phyloP scores from a whole-genome alignment of 495 filamentous ascomycete species.

The Cladorrhinum samala region DNA sequence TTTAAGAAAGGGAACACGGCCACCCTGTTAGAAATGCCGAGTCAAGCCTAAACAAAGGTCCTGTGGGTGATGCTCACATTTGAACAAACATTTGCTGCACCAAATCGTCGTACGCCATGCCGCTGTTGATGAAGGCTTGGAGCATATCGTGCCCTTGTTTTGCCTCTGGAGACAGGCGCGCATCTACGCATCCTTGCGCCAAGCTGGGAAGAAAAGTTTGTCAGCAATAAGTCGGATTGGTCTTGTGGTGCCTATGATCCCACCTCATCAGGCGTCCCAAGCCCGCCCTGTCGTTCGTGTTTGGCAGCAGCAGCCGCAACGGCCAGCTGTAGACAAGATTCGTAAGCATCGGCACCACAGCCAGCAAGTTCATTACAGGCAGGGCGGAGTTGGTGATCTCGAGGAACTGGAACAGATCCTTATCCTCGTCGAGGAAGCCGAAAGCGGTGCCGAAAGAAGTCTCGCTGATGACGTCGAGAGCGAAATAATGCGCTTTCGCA shows the following conservation, averaged over 20 bases:
- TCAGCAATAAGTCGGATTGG: background rate
- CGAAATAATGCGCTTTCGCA: constrained; percentile 40
- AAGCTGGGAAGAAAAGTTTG: constrained; percentile 1
- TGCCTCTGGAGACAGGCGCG: constrained; percentile 12
- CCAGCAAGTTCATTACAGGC: constrained; percentile 22
- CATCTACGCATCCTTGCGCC: constrained; percentile 11
- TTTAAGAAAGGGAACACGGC: constrained; percentile 1
- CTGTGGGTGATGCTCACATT: constrained; percentile 16
- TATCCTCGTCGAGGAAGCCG: constrained; percentile 40
- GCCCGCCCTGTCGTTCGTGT: constrained; percentile 19
- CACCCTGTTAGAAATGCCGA: too few relatives aligned
- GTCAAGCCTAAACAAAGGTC: too few relatives aligned
- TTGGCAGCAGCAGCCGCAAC: constrained; percentile 15
- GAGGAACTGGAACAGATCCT: constrained; percentile 46
- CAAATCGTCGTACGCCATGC: constrained; percentile 25
- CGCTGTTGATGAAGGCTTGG: constrained; percentile 35
- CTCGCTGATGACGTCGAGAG: constrained; percentile 44
- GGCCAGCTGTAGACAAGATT: constrained; percentile 29
- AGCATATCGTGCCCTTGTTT: constrained; percentile 30
- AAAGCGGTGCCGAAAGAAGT: constrained; percentile 48
- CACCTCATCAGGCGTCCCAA: constrained; percentile 25
- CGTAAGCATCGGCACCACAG: constrained; percentile 24
- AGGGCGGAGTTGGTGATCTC: constrained; percentile 29
- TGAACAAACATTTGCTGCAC: constrained; percentile 20
- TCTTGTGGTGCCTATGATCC: background rate